Percentiles rank a stretch among this genome's conserved stretches.
phyloP scores from a whole-genome alignment of 768 basidiomycete genomes.

The Pleurotus tuber-regium region DNA sequence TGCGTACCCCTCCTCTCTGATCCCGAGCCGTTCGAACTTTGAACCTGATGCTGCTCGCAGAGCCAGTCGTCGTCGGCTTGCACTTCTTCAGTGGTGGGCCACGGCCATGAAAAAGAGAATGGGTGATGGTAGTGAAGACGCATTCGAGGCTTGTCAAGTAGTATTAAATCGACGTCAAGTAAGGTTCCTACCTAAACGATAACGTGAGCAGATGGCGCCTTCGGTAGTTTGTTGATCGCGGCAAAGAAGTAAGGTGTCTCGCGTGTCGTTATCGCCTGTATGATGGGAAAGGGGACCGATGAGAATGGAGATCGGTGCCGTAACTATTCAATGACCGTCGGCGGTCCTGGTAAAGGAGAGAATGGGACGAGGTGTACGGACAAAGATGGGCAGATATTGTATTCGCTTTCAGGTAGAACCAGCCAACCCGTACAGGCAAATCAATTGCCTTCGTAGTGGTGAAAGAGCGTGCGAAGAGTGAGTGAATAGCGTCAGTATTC shows the following conservation, averaged over 20 bases:
- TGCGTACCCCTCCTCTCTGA: background rate
- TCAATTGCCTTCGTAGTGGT: background rate
- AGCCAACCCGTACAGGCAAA: background rate
- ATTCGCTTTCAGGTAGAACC: too few species aligned
- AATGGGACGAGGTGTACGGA: too few species aligned
- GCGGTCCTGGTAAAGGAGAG: too few species aligned
- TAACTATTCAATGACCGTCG: background rate
- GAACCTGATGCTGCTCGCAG: background rate
- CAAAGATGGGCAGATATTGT: too few species aligned
- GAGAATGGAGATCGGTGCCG: background rate
- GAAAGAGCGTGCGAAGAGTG: background rate
- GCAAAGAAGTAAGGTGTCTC: background rate
- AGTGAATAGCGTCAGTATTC: background rate
- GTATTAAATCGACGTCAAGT: background rate
- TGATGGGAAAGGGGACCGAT: background rate
- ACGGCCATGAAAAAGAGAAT: slow-evolving; percentile 1
- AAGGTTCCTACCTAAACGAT: background rate
- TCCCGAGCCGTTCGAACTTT: background rate
- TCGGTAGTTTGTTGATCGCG: background rate
- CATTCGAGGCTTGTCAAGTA: background rate
- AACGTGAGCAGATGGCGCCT: background rate
- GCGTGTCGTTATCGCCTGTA: background rate
- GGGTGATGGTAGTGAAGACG: background rate
- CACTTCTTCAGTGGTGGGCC: slow-evolving; percentile 1
- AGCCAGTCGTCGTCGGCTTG: background rate